Conservation (phyloP, 164 flowering plant species). For the Echeveria elegans region DNA sequence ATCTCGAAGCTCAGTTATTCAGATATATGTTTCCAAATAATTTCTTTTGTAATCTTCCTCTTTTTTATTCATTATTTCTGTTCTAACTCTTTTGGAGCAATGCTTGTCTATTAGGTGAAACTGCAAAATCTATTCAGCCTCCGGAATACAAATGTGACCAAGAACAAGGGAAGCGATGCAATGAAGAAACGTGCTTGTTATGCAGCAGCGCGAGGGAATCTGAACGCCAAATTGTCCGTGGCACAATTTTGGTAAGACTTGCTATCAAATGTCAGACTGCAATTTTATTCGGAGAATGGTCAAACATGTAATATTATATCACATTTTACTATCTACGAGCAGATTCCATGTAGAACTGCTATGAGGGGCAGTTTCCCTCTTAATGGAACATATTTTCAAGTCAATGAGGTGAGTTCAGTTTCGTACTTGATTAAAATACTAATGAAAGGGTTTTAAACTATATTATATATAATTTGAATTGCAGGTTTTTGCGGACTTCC, state of each 20-base stretch:
- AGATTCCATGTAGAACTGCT: constrained; percentile 47
- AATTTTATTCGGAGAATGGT: constrained; percentile 13
- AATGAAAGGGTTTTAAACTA: background rate
- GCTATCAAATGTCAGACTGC: background rate
- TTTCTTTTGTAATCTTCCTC: background rate
- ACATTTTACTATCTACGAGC: constrained; percentile 5
- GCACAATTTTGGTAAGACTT: constrained; percentile 37
- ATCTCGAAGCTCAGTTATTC: background rate
- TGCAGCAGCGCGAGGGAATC: constrained; percentile 21
- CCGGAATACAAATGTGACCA: constrained; percentile 14
- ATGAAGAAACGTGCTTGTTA: constrained; percentile 18
- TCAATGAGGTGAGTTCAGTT: constrained; percentile 30
- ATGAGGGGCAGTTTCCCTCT: constrained; percentile 33
- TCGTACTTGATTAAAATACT: background rate
- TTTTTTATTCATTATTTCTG: background rate
- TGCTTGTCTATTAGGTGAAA: constrained; percentile 21
- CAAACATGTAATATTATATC: background rate
- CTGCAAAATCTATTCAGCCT: constrained; percentile 12
- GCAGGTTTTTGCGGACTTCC: constrained; percentile 43
- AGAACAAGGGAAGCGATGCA: constrained; percentile 21
- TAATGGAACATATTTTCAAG: constrained; percentile 45
- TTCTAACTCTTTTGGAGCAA: background rate
- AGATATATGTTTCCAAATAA: background rate
- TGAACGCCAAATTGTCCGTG: constrained; percentile 23
- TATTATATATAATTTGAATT: background rate